Conservation (phyloP, 2,329 filamentous ascomycete species). For the Cyphellophora attinorum region DNA sequence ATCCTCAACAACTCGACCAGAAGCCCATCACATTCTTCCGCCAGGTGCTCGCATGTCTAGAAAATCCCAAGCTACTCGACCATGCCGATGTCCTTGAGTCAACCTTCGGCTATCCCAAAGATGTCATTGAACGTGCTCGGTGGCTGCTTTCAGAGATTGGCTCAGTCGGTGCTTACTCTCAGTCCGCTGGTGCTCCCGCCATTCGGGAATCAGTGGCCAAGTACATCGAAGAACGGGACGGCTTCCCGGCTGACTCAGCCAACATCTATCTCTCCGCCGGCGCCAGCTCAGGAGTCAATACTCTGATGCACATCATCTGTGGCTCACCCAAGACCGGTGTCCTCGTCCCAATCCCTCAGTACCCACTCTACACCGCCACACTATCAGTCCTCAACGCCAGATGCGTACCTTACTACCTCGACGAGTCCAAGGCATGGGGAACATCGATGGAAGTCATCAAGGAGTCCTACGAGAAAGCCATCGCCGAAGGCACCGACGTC, state of each 20-base stretch:
- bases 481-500: constrained; percentile 69
- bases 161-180: constrained; percentile 92
- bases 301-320: constrained; percentile 82
- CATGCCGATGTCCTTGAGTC: constrained; percentile 70
- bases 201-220: constrained; percentile 84
- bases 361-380: constrained; percentile 93
- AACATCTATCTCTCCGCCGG: constrained; percentile 87
- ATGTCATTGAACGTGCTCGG: constrained; percentile 77
- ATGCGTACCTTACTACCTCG: constrained; percentile 87
- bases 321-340: constrained; percentile 67
- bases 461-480: constrained; percentile 62
- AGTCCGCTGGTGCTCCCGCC: constrained; percentile 76
- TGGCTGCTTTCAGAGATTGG: constrained; percentile 73
- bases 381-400: constrained; percentile 75
- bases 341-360: constrained; percentile 92
- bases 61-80: constrained; percentile 78
- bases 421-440: constrained; percentile 78
- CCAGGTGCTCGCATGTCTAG: constrained; percentile 84
- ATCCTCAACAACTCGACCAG: constrained; percentile 97
- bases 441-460: constrained; percentile 76
- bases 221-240: constrained; percentile 89
- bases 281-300: constrained; percentile 90
- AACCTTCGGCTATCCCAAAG: constrained; percentile 73
- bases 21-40: constrained; percentile 99
- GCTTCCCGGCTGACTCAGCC: constrained; percentile 68